Base-by-base conservation (phyloP, 805 yeast species). In the Suhomyces xylopsoci region DNA sequence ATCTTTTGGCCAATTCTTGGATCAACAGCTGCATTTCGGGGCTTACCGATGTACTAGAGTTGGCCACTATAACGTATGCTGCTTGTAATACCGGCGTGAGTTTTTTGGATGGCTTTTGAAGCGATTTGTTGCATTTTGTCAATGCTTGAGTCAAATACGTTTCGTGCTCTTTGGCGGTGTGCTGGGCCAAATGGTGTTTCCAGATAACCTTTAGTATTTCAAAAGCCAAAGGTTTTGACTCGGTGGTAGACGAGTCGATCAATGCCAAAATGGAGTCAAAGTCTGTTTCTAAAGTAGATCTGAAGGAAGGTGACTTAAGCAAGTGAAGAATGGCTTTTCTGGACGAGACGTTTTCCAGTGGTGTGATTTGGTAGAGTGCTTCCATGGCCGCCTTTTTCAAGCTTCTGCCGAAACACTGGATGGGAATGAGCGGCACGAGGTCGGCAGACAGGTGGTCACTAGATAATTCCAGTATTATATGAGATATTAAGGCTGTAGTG, bases 291-390 rank as follows among this genome's bases (percentile, higher is more conserved):
- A 85, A 57, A 1, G 60, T 58, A 0, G 89, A 78, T 58, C 70
- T 81, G 60, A 75, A 80, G 0, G 87, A 79, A 6, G 89, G 88
- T 8, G 77, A 71, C 8, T 63, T 59, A 26, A 83, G 62, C 10
- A 83, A 57, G 51, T 77, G 78, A 3, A 56, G 25, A n/a, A 83
- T 59, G 2, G 71, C 55, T 2, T 57, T 51, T 30, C 64, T 55
- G 14, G 65, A 24, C 0, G 49, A 26, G 0, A 56, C 26, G 20
- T 45, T 54, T 4, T 41, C 40, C 10, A 32, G 22, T 14, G 45
- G 49, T 5, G 52, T 17, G 42, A 49, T 40, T 17, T 53, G 26
- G 36, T 46, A 47, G 17, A 64, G 52, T 9, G 36, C 15, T 34
- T 65, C 60, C 15, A 64, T 52, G 12, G 58, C 32, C 20, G 47